These are phyloP conservation scores for Powellomyces hirtus DNA, from an alignment of 192 early-diverging fungal species.

Conservation along the genomic window DNA sequence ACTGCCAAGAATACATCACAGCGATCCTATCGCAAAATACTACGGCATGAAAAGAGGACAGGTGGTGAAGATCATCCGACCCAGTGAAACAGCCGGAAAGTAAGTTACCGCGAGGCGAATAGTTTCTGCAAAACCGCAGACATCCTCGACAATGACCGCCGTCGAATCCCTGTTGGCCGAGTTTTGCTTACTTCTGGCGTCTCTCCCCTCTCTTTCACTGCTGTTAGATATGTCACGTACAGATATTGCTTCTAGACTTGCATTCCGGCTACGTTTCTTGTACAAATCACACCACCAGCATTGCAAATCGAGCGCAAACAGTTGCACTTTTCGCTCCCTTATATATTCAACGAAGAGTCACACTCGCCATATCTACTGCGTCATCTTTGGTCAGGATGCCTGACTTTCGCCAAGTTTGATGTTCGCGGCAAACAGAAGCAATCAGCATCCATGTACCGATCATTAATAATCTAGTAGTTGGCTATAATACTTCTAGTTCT, in stretches of 20 bases:
- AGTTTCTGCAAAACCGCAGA: not conserved
- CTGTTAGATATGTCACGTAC: slow-evolving; percentile 97
- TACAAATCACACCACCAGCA: too few species aligned
- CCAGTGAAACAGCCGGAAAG: slow-evolving; percentile 91
- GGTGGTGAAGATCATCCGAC: slow-evolving; percentile 92
- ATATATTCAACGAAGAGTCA: too few species aligned
- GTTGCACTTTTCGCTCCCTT: too few species aligned
- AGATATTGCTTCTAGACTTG: slow-evolving; percentile 80
- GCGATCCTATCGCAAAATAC: slow-evolving; percentile 93
- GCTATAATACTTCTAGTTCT: too few species aligned
- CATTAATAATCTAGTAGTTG: too few species aligned
- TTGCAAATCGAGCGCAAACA: too few species aligned
- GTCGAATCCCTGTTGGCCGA: not conserved
- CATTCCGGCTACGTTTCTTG: not conserved
- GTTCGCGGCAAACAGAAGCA: too few species aligned
- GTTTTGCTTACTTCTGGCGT: not conserved
- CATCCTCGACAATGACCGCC: not conserved
- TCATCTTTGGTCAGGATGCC: too few species aligned
- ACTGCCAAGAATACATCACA: slow-evolving; percentile 82
- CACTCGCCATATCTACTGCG: too few species aligned
- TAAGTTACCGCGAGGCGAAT: too few species aligned
- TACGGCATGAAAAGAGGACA: slow-evolving; percentile 78
- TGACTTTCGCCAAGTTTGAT: too few species aligned
- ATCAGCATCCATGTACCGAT: too few species aligned
- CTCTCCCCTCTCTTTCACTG: not conserved